Conservation (phyloP, 2,329 filamentous ascomycete genomes). For the Cladobotryum protrusum region DNA sequence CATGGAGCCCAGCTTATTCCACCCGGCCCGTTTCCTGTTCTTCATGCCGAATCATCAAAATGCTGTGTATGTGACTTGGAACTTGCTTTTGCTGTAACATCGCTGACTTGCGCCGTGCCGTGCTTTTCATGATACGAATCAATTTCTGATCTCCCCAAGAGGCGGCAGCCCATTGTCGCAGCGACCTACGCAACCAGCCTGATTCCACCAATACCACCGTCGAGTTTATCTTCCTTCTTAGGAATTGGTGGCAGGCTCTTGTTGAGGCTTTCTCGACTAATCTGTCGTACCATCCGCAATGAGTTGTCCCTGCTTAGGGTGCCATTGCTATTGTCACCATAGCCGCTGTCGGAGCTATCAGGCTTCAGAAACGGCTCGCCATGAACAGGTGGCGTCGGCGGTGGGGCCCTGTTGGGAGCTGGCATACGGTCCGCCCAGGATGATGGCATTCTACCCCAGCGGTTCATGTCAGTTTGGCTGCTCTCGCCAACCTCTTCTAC, state of each 20-base stretch:
- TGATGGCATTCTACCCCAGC: constrained; percentile 36
- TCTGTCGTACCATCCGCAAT: constrained; percentile 25
- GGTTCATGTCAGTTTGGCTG: constrained; percentile 42
- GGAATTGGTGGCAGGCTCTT: constrained; percentile 56
- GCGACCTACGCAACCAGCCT: constrained; percentile 27
- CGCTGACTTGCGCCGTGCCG: constrained; percentile 13
- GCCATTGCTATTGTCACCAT: constrained; percentile 32
- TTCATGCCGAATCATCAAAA: constrained; percentile 15
- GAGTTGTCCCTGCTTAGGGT: constrained; percentile 25
- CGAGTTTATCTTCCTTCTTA: constrained; percentile 21
- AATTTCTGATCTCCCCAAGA: constrained; percentile 15
- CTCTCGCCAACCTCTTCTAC: constrained; percentile 86
- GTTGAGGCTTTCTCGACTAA: constrained; percentile 53
- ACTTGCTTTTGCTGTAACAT: constrained; percentile 10
- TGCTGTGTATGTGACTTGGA: constrained; percentile 3
- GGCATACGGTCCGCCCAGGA: constrained; percentile 26
- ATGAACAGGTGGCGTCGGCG: constrained; percentile 32
- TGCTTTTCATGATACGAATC: constrained; percentile 13
- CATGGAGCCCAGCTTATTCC: constrained; percentile 12
- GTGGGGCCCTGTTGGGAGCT: constrained; percentile 40
- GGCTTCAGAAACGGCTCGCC: constrained; percentile 29
- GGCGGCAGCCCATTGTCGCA: constrained; percentile 12
- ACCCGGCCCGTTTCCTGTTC: constrained; percentile 12
- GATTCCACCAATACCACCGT: constrained; percentile 20
- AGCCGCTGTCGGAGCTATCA: constrained; percentile 43